Evolutionary conservation across 441 rosid species (phyloP).

Genomic region (Breynia disticha): DNA sequence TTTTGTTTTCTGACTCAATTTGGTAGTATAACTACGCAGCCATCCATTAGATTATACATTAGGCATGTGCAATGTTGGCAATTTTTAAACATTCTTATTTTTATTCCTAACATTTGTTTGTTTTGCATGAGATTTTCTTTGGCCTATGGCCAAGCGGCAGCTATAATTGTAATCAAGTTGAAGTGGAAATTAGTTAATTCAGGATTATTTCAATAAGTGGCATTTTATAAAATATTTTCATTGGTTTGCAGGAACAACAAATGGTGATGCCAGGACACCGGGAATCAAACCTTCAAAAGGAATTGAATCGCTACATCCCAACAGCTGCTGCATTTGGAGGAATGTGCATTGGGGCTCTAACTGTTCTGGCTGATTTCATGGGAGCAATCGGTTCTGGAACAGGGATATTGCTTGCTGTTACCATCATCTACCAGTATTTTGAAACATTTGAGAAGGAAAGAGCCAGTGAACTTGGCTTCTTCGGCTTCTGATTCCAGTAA

Average conservation of each 20-base stretch:
- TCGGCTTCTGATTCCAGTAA: conserved; percentile 27
- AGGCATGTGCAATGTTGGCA: too few species aligned
- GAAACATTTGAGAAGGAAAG: conserved; percentile 95
- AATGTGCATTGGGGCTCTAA: conserved; percentile 69
- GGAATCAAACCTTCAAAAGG: conserved; percentile 78
- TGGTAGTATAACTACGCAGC: too few species aligned
- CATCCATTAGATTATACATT: too few species aligned
- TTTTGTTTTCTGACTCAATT: too few species aligned
- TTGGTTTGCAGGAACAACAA: conserved; percentile 69
- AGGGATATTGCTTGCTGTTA: conserved; percentile 79
- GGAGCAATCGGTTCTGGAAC: conserved; percentile 92
- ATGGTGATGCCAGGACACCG: conserved; percentile 97
- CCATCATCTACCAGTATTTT: conserved; percentile 84
- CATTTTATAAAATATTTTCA: background rate
- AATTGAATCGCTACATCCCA: conserved; percentile 79
- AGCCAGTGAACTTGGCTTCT: conserved; percentile 93
- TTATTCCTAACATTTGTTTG: too few species aligned
- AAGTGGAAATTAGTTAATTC: too few species aligned
- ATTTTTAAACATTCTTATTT: too few species aligned
- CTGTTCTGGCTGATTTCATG: conserved; percentile 90
- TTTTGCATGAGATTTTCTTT: too few species aligned
- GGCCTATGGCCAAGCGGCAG: too few species aligned
- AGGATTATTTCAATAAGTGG: too few species aligned
- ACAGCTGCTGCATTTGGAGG: conserved; percentile 89
- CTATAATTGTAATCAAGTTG: too few species aligned